A percentile compares a stretch with the other conserved stretches of the same genome.
Conservation (phyloP, 148 eudicot species). For the Tetragonia tetragonoides region DNA sequence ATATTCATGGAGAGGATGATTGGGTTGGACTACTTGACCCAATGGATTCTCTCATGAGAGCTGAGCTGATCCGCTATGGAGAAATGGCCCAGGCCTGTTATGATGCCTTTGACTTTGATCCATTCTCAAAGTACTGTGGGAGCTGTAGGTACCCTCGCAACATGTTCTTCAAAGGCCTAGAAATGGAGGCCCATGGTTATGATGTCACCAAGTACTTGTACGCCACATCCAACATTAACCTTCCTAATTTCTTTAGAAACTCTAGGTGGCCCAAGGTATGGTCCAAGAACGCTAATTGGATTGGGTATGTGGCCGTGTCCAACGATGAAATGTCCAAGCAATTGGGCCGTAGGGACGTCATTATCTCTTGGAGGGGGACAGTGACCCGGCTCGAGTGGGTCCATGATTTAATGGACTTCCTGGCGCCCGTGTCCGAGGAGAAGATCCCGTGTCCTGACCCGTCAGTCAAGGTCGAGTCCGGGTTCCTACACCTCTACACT, state of each 20-base stretch:
- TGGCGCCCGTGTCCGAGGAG: slow-evolving; percentile 33
- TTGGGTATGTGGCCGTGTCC: slow-evolving; percentile 72
- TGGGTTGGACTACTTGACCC: slow-evolving; percentile 80
- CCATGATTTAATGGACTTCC: slow-evolving; percentile 52
- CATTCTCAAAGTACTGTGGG: slow-evolving; percentile 65
- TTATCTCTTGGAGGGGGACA: slow-evolving; percentile 73
- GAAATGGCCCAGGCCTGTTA: slow-evolving; percentile 85
- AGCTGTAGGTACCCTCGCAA: slow-evolving; percentile 37
- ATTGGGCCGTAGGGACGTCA: slow-evolving; percentile 66
- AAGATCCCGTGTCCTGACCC: slow-evolving; percentile 49
- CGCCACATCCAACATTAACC: slow-evolving; percentile 52
- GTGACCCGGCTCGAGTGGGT: slow-evolving; percentile 63
- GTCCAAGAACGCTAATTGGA: slow-evolving; percentile 73
- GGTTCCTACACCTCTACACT: slow-evolving; percentile 55
- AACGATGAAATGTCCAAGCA: slow-evolving; percentile 44
- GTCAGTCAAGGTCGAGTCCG: slow-evolving; percentile 48
- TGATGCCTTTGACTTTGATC: slow-evolving; percentile 68
- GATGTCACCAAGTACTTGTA: slow-evolving; percentile 53
- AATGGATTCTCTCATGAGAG: slow-evolving; percentile 40
- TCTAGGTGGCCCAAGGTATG: slow-evolving; percentile 68
- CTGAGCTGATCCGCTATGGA: slow-evolving; percentile 61
- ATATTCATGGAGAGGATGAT: slow-evolving; percentile 57
- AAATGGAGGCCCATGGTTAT: slow-evolving; percentile 43
- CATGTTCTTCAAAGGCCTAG: slow-evolving; percentile 39
- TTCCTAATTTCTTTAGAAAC: slow-evolving; percentile 54